A percentile compares a stretch with the other conserved stretches of the same genome.
Conservation (phyloP, 257 asterid genomes). For the Coffea canephora region DNA sequence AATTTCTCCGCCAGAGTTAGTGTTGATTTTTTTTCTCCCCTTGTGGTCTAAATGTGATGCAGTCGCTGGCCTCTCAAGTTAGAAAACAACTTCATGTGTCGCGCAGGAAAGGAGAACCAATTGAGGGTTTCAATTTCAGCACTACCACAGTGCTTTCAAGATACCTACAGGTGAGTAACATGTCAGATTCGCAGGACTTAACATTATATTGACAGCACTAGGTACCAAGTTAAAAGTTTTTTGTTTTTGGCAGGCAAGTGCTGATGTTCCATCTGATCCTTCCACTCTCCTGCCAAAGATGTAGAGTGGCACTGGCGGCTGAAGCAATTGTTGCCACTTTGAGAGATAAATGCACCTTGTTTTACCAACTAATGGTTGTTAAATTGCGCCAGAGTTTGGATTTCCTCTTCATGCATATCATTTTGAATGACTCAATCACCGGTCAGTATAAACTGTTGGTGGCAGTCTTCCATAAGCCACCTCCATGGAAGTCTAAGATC, state of each 20-base stretch:
- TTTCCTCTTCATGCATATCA: background rate
- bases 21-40: too few relatives aligned
- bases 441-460: background rate
- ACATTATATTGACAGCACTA: background rate
- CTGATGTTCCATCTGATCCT: conserved; percentile 56
- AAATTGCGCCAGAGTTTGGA: background rate
- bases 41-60: conserved; percentile 18
- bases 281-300: conserved; percentile 64
- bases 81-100: conserved; percentile 95
- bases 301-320: conserved; percentile 11
- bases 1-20: background rate
- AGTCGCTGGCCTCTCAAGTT: conserved; percentile 95
- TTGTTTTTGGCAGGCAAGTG: conserved; percentile 53
- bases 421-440: background rate
- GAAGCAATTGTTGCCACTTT: background rate
- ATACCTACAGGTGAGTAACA: conserved; percentile 64
- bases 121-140: conserved; percentile 88
- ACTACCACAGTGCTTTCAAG: conserved; percentile 56
- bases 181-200: conserved; percentile 3
- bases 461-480: background rate
- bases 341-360: background rate
- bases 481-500: background rate
- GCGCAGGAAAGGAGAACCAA: conserved; percentile 74
- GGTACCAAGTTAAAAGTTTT: background rate
- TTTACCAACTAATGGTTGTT: background rate